Evolutionary conservation across 2,329 filamentous ascomycete genomes (phyloP).

Genomic region (Erysiphe neolycopersici): DNA sequence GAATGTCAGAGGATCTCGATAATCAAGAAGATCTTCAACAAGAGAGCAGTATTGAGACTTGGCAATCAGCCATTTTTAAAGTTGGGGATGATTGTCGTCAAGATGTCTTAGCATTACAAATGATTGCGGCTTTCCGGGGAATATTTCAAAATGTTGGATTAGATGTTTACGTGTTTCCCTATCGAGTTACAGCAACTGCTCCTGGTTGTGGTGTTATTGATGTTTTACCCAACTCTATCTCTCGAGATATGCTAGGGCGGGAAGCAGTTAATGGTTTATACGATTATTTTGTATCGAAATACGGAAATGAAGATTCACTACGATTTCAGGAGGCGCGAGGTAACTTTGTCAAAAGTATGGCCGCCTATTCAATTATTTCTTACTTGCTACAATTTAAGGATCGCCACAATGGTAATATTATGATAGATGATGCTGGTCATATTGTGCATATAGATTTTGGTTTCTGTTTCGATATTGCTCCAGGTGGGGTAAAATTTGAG

Average conservation of each 20-base stretch:
- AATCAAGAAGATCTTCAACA: constrained; percentile 14
- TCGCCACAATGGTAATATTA: constrained; percentile 97
- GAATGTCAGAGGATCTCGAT: constrained; percentile 22
- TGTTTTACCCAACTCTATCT: constrained; percentile 91
- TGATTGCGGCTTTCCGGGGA: constrained; percentile 91
- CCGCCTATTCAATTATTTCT: constrained; percentile 88
- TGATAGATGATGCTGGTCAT: constrained; percentile 92
- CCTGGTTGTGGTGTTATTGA: constrained; percentile 97
- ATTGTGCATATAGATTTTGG: constrained; percentile 98
- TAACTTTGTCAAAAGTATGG: constrained; percentile 99
- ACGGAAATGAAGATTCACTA: constrained; percentile 85
- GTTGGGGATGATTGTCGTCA: constrained; percentile 96
- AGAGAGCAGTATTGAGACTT: constrained; percentile 57
- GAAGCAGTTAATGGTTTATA: constrained; percentile 96
- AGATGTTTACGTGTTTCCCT: constrained; percentile 90
- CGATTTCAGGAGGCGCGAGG: constrained; percentile 82
- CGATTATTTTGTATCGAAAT: constrained; percentile 94
- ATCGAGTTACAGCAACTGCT: constrained; percentile 89
- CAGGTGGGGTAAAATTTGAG: constrained; percentile 91
- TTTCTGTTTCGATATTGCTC: constrained; percentile 97
- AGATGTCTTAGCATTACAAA: constrained; percentile 84
- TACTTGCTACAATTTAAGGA: constrained; percentile 98
- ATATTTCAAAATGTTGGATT: constrained; percentile 91
- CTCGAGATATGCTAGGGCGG: constrained; percentile 90
- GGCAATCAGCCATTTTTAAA: constrained; percentile 99